These are phyloP conservation scores for Nasturtium officinale DNA, from an alignment of 345 rosid genomes.

Conservation along the genomic window DNA sequence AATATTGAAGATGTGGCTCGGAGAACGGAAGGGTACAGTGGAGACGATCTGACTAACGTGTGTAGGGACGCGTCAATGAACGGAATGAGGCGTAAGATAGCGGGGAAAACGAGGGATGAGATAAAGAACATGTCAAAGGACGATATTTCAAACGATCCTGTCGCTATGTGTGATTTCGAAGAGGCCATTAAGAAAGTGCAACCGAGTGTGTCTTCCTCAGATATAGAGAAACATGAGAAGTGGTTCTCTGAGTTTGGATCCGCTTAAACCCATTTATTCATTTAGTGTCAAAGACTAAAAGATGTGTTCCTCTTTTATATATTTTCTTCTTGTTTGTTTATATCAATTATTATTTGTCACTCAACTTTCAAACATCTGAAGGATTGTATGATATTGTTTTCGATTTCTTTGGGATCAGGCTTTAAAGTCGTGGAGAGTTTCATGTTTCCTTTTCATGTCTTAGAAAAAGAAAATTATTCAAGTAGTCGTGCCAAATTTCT, in stretches of 20 bases:
- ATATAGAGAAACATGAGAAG: slow-evolving; percentile 96
- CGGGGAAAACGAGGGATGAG: slow-evolving; percentile 97
- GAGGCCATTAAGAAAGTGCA: slow-evolving; percentile 95
- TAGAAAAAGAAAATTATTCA: no score
- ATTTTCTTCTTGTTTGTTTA: slow-evolving; percentile 19
- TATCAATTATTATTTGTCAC: slow-evolving; percentile 22
- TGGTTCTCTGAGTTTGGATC: slow-evolving; percentile 97
- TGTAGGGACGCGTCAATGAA: slow-evolving; percentile 98
- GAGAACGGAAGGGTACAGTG: slow-evolving; percentile 93
- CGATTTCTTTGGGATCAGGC: neutral
- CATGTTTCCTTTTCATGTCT: no score
- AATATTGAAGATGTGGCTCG: slow-evolving; percentile 89
- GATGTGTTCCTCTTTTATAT: neutral
- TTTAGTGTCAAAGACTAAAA: neutral
- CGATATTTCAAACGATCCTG: slow-evolving; percentile 95
- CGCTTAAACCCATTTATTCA: slow-evolving; percentile 49
- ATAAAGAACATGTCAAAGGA: slow-evolving; percentile 98
- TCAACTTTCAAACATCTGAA: neutral
- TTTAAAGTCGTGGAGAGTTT: no score
- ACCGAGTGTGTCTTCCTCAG: slow-evolving; percentile 86
- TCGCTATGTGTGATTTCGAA: slow-evolving; percentile 99
- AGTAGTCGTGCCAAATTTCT: no score
- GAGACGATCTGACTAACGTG: slow-evolving; percentile 97
- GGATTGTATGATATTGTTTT: neutral
- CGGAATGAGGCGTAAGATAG: slow-evolving; percentile 99